Evolutionary conservation across 2,329 filamentous ascomycete species (phyloP).

Genomic region (Diaporthe sp.): DNA sequence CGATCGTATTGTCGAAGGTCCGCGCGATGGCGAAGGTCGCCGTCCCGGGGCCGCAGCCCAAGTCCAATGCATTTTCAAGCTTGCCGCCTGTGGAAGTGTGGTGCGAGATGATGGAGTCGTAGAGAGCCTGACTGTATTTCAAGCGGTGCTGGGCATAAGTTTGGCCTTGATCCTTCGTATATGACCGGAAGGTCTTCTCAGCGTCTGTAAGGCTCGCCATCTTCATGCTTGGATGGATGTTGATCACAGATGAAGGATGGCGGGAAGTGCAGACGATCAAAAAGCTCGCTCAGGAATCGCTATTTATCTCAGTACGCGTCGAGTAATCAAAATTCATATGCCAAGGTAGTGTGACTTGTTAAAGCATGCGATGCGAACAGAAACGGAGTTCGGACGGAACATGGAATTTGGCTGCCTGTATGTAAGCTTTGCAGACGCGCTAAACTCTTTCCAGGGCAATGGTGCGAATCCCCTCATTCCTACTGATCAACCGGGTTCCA

Average conservation of each 20-base stretch:
- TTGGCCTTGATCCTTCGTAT: conserved; percentile 57
- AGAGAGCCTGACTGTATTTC: conserved; percentile 61
- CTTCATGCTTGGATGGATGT: background rate
- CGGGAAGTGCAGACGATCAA: fast-evolving
- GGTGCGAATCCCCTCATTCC: background rate
- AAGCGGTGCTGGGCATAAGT: conserved; percentile 58
- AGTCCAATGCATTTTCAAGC: conserved; percentile 61
- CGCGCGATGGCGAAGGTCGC: conserved; percentile 60
- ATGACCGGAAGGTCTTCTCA: conserved; percentile 61
- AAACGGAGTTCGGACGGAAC: background rate
- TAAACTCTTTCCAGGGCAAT: background rate
- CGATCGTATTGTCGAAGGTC: conserved; percentile 61
- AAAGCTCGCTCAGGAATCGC: fast-evolving
- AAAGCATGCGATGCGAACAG: background rate
- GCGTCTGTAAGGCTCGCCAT: conserved; percentile 37
- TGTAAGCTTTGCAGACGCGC: background rate
- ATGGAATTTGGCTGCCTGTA: background rate
- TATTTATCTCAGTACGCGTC: too few species aligned
- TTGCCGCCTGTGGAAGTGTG: conserved; percentile 62
- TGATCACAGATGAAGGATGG: background rate
- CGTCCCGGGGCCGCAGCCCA: conserved; percentile 70
- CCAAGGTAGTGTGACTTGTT: background rate
- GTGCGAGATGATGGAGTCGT: conserved; percentile 59
- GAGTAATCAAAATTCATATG: background rate
- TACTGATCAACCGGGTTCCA: background rate